Percentiles rank a stretch among this genome's conserved stretches.
phyloP scores from a whole-genome alignment of 2,329 filamentous ascomycete species.

The Pestalotiopsis sp. region DNA sequence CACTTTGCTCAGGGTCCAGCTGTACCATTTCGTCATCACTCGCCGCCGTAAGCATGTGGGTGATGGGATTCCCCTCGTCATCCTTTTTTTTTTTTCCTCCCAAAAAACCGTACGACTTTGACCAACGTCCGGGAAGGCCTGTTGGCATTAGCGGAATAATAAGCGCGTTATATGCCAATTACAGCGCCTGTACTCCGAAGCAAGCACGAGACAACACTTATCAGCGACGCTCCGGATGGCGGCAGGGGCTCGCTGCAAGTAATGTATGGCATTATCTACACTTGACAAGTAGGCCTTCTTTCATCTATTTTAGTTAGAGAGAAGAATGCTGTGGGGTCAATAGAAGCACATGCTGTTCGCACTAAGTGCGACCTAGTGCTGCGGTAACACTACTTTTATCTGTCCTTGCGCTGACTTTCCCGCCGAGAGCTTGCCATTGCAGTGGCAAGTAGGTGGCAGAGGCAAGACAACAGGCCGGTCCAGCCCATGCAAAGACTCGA shows the following conservation, averaged over 20 bases:
- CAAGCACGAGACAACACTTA: neutral
- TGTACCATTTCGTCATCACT: slow-evolving; percentile 14
- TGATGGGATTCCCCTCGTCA: neutral
- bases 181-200: neutral
- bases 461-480: neutral
- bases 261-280: too few relatives aligned
- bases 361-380: too few relatives aligned
- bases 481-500: neutral
- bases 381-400: neutral
- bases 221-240: neutral
- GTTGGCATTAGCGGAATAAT: neutral
- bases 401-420: neutral
- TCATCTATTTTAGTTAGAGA: too few relatives aligned
- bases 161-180: neutral
- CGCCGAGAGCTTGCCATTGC: neutral
- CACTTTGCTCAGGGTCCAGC: slow-evolving; percentile 7
- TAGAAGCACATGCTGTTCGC: too few relatives aligned
- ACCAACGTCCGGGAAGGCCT: neutral
- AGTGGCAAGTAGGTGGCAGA: neutral
- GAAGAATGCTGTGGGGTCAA: too few relatives aligned
- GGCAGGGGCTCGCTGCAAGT: too few relatives aligned
- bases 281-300: too few relatives aligned
- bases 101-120: neutral
- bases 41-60: slow-evolving; percentile 2
- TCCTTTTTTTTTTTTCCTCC: neutral